Conservation (phyloP, 306 rosid species). For the Lathyrus oleraceus region DNA sequence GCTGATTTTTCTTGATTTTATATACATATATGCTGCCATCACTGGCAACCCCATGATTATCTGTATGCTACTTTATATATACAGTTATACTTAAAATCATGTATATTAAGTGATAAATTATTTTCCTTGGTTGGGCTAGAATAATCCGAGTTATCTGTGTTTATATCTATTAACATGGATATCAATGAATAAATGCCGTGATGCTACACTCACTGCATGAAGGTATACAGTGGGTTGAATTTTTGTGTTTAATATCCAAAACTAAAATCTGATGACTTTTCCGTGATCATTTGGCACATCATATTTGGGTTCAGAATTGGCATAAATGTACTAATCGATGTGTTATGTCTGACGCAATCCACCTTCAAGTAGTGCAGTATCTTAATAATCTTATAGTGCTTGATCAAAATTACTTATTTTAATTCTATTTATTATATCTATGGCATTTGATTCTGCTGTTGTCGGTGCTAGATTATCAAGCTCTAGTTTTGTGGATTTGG, state of each 20-base stretch:
- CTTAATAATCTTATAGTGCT: not conserved
- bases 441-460: not conserved
- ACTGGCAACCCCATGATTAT: not conserved
- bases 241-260: constrained; percentile 2
- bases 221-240: not conserved
- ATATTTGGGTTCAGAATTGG: not conserved
- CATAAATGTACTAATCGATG: not conserved
- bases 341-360: constrained; percentile 7
- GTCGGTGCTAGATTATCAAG: not conserved
- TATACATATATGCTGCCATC: constrained; percentile 2
- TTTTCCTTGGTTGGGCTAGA: constrained; percentile 10
- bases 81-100: not conserved
- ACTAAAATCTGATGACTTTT: not conserved
- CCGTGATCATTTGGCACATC: constrained; percentile 8
- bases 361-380: not conserved
- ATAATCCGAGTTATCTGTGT: not conserved
- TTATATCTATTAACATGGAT: not conserved
- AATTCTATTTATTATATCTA: not conserved
- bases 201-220: not conserved
- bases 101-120: not conserved
- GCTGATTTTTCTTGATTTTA: constrained; percentile 27
- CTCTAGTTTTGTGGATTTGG: constrained; percentile 18
- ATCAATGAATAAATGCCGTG: not conserved
- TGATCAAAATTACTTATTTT: not conserved
- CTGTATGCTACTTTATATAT: constrained; percentile 7